These are phyloP conservation scores for Coemansia umbellata DNA, from an alignment of 192 early-diverging fungal genomes.

Conservation along the genomic window DNA sequence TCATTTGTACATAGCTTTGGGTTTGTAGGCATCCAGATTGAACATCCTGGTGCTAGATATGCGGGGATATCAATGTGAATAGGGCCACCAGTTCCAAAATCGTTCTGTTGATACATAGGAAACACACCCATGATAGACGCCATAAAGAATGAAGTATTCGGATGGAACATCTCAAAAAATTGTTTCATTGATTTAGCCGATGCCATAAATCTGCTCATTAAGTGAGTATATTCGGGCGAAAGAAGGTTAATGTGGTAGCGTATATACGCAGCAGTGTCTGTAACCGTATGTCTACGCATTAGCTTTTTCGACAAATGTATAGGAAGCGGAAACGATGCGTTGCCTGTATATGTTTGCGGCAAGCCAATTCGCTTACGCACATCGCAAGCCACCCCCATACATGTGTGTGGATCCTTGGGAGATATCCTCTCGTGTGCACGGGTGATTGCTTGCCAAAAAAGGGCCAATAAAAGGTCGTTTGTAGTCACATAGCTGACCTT, in stretches of 20 bases:
- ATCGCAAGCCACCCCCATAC: constrained; percentile 39
- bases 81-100: constrained; percentile 30
- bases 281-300: constrained; percentile 10
- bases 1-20: not conserved
- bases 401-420: constrained; percentile 28
- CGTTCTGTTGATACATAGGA: constrained; percentile 18
- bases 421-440: constrained; percentile 10
- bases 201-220: constrained; percentile 17
- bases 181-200: constrained; percentile 1
- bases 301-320: constrained; percentile 17
- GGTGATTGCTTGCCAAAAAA: constrained; percentile 39
- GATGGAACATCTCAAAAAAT: constrained; percentile 21
- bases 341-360: constrained; percentile 24
- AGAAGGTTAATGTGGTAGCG: constrained; percentile 10
- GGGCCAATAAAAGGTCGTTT: constrained; percentile 22
- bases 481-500: constrained; percentile 22
- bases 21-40: constrained; percentile 29
- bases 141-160: constrained; percentile 25
- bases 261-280: constrained; percentile 33
- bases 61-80: constrained; percentile 32
- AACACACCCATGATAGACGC: constrained; percentile 24
- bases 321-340: constrained; percentile 32
- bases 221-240: constrained; percentile 2
- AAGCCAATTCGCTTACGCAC: constrained; percentile 19
- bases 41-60: constrained; percentile 36